Evolutionary conservation across 257 asterid genomes (phyloP).

Genomic region (Handroanthus guayacan): DNA sequence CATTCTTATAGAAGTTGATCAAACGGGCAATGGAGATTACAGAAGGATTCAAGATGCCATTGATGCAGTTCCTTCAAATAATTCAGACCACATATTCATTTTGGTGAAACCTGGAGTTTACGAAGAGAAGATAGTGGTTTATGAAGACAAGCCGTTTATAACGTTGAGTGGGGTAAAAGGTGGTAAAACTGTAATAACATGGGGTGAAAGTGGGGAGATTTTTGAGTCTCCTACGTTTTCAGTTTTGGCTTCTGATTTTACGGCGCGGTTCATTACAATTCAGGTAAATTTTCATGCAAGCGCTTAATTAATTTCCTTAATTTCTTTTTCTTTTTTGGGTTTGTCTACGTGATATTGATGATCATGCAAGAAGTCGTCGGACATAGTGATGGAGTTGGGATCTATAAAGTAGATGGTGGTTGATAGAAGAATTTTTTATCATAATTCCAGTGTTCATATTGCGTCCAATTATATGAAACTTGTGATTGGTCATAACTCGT

Average conservation of each 20-base stretch:
- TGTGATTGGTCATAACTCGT: no score
- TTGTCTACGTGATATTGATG: no score
- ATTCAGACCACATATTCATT: slow-evolving; percentile 38
- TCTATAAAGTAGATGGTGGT: no score
- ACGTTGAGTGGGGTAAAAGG: slow-evolving; percentile 46
- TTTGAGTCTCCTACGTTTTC: slow-evolving; percentile 53
- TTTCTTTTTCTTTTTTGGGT: no score
- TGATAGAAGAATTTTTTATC: no score
- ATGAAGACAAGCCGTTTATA: slow-evolving; percentile 52
- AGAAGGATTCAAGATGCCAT: slow-evolving; percentile 51
- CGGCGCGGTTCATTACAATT: slow-evolving; percentile 49
- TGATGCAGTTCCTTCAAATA: slow-evolving; percentile 45
- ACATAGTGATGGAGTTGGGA: no score
- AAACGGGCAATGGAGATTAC: slow-evolving; percentile 48
- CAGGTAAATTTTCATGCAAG: slow-evolving; percentile 35
- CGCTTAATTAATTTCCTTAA: not conserved
- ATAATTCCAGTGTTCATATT: no score
- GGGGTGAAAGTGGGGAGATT: slow-evolving; percentile 45
- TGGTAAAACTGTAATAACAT: slow-evolving; percentile 36
- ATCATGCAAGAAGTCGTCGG: no score
- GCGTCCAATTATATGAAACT: no score
- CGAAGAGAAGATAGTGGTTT: slow-evolving; percentile 48
- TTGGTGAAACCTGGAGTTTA: slow-evolving; percentile 45
- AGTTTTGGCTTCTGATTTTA: slow-evolving; percentile 55
- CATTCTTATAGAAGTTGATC: slow-evolving; percentile 38